Percentiles rank a stretch among this genome's conserved stretches.
Conservation (phyloP, 140 eudicot genomes). For the Oenanthe javanica region DNA sequence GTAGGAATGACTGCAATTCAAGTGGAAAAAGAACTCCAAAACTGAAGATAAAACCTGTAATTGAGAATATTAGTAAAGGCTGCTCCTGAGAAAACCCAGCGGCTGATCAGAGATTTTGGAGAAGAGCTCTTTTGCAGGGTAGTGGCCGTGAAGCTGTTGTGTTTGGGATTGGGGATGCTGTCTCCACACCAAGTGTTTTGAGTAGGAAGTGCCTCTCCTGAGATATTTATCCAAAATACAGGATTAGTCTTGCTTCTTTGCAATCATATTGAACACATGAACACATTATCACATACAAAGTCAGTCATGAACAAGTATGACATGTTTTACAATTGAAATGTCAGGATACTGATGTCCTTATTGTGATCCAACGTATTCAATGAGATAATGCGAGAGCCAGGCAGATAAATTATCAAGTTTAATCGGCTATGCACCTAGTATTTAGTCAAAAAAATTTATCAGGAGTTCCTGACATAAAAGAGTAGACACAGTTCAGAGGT, state of each 20-base stretch:
- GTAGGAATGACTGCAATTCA: constrained; percentile 53
- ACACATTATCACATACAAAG: too few species aligned
- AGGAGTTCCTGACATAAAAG: not conserved
- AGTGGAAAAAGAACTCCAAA: constrained; percentile 24
- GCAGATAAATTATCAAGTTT: too few species aligned
- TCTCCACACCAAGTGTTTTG: constrained; percentile 83
- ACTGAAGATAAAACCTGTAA: constrained; percentile 20
- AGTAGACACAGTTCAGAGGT: too few species aligned
- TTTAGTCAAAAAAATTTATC: not conserved
- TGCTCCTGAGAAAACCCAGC: constrained; percentile 15
- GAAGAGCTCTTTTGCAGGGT: constrained; percentile 85
- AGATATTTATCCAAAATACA: constrained; percentile 11
- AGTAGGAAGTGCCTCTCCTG: constrained; percentile 89
- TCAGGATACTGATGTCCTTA: not conserved
- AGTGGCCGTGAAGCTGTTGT: constrained; percentile 62
- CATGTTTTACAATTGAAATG: not conserved
- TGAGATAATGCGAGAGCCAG: not conserved
- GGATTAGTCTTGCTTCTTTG: constrained; percentile 13
- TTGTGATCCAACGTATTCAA: not conserved
- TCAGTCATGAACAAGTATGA: not conserved
- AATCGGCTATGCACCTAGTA: not conserved
- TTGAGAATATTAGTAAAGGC: not conserved
- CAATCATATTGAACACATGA: not conserved
- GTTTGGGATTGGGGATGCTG: constrained; percentile 38
- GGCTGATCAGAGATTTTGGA: constrained; percentile 69